phyloP scores from a whole-genome alignment of 352 stramenopile species.

The Phytopythium mirpurense region DNA sequence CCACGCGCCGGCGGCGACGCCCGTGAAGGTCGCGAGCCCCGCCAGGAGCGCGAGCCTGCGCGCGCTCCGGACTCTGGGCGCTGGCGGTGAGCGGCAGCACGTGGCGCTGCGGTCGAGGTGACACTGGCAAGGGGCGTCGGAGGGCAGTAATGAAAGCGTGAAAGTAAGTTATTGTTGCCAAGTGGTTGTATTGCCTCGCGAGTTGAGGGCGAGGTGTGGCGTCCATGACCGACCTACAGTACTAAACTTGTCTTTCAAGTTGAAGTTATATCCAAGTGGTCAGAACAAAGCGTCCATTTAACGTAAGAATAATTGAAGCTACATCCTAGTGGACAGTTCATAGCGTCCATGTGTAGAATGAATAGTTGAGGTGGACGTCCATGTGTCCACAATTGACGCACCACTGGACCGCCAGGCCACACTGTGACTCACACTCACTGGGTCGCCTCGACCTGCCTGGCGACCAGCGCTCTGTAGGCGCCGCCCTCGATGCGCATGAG shows the following conservation, averaged over 20 bases:
- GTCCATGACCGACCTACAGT: no score
- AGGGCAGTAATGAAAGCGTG: background rate
- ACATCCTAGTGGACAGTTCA: no score
- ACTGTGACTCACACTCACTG: background rate
- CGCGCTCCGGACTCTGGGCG: conserved; percentile 57
- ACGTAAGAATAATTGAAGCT: no score
- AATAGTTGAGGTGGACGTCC: background rate
- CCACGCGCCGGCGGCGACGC: conserved; percentile 22
- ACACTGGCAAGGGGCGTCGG: background rate
- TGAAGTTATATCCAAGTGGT: no score
- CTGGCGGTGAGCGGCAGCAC: conserved; percentile 43
- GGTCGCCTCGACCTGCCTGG: background rate
- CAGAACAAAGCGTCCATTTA: no score
- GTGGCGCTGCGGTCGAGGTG: background rate
- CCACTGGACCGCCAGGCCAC: no score
- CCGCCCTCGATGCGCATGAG: background rate
- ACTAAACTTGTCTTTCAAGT: no score
- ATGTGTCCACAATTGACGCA: background rate
- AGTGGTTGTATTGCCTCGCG: background rate
- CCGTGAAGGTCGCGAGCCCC: conserved; percentile 14
- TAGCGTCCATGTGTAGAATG: no score
- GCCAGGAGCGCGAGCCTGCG: conserved; percentile 23
- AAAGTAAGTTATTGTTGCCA: conserved; percentile 2
- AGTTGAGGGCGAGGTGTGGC: background rate
- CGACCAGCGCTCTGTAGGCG: background rate